phyloP scores from a whole-genome alignment of 2,329 filamentous ascomycete species.

The Fusarium longipes region DNA sequence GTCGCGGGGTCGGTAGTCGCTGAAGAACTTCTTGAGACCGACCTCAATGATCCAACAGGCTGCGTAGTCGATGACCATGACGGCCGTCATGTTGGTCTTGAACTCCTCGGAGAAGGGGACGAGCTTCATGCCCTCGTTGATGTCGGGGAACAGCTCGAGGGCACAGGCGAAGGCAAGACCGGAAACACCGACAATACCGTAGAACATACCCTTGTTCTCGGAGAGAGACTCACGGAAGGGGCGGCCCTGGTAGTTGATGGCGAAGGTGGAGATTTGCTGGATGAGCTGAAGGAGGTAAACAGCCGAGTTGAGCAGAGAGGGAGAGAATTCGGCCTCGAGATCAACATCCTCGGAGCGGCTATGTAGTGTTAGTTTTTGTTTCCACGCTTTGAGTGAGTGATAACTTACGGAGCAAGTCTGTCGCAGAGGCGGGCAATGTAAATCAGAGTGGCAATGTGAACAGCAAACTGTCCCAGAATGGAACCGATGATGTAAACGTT shows the following conservation, averaged over 20 bases:
- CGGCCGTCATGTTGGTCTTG: constrained; percentile 82
- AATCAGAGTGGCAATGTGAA: constrained; percentile 93
- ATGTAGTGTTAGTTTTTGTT: constrained; percentile 42
- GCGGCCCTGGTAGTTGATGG: constrained; percentile 98
- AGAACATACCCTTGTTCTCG: constrained; percentile 99
- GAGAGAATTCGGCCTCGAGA: constrained; percentile 92
- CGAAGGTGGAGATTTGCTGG: constrained; percentile 98
- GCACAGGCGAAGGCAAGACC: constrained; percentile 93
- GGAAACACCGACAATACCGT: constrained; percentile 89
- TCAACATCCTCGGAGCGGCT: constrained; percentile 74
- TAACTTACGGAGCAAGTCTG: constrained; percentile 82
- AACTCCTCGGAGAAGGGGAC: constrained; percentile 92
- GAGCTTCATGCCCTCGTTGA: constrained; percentile 92
- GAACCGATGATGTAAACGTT: constrained; percentile 99
- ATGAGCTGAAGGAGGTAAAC: constrained; percentile 98
- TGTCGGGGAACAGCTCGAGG: constrained; percentile 93
- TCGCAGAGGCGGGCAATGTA: constrained; percentile 94
- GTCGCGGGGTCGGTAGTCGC: constrained; percentile 92
- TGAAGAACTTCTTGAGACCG: constrained; percentile 84
- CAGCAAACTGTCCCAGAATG: constrained; percentile 94
- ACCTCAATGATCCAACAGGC: constrained; percentile 92
- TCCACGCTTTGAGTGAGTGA: rapidly evolving
- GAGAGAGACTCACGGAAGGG: constrained; percentile 96
- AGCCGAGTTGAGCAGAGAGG: constrained; percentile 93
- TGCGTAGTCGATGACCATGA: constrained; percentile 89